phyloP scores from a whole-genome alignment of 768 basidiomycete species.

The Mycena indigotica region DNA sequence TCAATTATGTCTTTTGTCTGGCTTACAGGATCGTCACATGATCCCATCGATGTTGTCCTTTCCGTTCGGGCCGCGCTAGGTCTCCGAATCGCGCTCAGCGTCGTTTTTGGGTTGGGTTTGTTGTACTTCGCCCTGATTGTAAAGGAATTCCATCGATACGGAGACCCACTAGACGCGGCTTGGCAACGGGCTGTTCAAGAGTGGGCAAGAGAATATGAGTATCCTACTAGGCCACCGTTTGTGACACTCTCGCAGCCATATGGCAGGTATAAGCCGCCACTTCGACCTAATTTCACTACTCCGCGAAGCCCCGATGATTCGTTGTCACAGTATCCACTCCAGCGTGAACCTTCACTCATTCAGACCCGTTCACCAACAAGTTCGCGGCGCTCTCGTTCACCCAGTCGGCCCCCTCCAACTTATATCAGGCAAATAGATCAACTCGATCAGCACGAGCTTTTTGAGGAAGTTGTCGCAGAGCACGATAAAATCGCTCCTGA shows the following conservation, averaged over 20 bases:
- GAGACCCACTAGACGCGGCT: constrained; percentile 34
- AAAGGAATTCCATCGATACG: constrained; percentile 53
- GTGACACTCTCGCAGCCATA: neutral
- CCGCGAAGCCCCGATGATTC: neutral
- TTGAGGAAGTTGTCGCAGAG: neutral
- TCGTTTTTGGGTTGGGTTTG: constrained; percentile 51
- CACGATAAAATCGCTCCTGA: neutral
- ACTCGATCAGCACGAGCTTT: neutral
- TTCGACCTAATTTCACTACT: neutral
- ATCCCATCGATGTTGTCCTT: constrained; percentile 33
- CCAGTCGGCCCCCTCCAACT: neutral
- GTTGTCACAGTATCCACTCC: neutral
- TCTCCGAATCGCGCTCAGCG: constrained; percentile 52
- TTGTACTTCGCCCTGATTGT: constrained; percentile 56
- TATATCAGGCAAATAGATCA: neutral
- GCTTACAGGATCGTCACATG: constrained; percentile 50
- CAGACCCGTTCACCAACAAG: neutral
- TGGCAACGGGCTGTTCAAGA: neutral
- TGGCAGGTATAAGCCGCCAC: neutral
- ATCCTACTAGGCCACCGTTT: neutral
- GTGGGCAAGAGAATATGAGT: constrained; percentile 14
- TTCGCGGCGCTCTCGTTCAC: neutral
- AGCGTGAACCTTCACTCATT: too few relatives aligned
- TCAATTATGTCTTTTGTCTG: constrained; percentile 65
- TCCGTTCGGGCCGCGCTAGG: constrained; percentile 39